Evolutionary conservation across 2,329 filamentous ascomycete species (phyloP).

Genomic region (Nigrospora osmanthi): DNA sequence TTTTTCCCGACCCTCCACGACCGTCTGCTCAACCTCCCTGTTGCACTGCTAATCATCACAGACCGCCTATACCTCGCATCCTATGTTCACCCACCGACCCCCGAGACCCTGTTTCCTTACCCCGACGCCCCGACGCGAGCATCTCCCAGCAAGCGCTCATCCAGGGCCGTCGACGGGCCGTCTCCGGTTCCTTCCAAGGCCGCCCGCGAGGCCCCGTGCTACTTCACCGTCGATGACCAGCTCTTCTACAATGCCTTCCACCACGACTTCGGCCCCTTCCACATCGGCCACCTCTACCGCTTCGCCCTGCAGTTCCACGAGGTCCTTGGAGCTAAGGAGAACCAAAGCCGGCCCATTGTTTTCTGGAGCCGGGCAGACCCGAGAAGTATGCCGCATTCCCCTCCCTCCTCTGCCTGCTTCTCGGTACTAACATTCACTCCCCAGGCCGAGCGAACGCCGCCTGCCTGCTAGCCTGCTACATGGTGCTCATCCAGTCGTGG

Average conservation of each 20-base stretch:
- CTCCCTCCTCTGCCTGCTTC: not conserved
- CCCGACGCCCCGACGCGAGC: constrained; percentile 44
- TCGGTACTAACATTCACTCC: constrained; percentile 11
- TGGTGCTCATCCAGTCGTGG: constrained; percentile 98
- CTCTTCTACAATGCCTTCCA: constrained; percentile 98
- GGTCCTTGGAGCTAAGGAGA: constrained; percentile 83
- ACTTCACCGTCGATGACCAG: constrained; percentile 90
- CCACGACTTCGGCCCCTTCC: constrained; percentile 93
- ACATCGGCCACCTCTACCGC: constrained; percentile 94
- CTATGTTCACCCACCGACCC: constrained; percentile 74
- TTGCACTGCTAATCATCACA: constrained; percentile 38
- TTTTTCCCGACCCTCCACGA: not conserved
- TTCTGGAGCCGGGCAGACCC: constrained; percentile 94
- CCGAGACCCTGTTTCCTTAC: constrained; percentile 81
- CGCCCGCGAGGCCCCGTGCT: constrained; percentile 64
- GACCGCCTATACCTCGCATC: constrained; percentile 93
- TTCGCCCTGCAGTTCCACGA: constrained; percentile 96
- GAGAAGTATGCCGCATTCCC: constrained; percentile 56
- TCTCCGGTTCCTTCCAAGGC: constrained; percentile 34
- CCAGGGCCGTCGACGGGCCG: constrained; percentile 54
- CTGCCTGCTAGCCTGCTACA: constrained; percentile 93
- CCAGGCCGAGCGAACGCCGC: constrained; percentile 88
- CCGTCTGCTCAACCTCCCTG: constrained; percentile 11
- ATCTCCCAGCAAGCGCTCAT: constrained; percentile 70
- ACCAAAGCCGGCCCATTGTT: constrained; percentile 82